These are phyloP conservation scores for Vigna hirtella DNA, from an alignment of 306 rosid genomes.

Conservation along the genomic window DNA sequence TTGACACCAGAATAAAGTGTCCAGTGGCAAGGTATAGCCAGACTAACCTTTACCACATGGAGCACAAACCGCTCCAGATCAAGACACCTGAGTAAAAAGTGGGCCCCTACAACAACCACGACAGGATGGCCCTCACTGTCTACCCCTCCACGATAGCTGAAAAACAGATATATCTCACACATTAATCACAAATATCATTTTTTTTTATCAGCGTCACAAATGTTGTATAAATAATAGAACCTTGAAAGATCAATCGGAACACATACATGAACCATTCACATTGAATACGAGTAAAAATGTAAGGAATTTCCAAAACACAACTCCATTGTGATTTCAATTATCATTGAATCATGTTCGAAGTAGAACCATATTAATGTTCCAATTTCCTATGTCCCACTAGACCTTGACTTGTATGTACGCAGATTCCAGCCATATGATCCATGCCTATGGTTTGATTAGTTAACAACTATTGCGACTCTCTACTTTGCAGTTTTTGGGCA, in stretches of 20 bases:
- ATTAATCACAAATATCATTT: constrained; percentile 28
- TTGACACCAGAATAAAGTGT: neutral
- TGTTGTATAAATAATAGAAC: neutral
- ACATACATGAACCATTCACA: constrained; percentile 13
- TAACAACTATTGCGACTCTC: too few relatives aligned
- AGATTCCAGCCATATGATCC: too few relatives aligned
- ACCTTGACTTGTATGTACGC: too few relatives aligned
- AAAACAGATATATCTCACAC: constrained; percentile 35
- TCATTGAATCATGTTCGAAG: neutral
- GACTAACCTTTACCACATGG: constrained; percentile 81
- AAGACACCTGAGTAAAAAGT: constrained; percentile 92
- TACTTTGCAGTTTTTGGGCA: too few relatives aligned
- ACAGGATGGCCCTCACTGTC: constrained; percentile 96
- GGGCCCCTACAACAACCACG: constrained; percentile 99
- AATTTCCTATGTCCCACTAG: neutral
- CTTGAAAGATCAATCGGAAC: constrained; percentile 19
- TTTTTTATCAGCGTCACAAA: too few relatives aligned
- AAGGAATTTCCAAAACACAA: constrained; percentile 16
- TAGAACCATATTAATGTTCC: neutral
- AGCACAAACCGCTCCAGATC: constrained; percentile 93
- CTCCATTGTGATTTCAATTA: neutral
- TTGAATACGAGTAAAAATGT: constrained; percentile 19
- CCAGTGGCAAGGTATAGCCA: constrained; percentile 32
- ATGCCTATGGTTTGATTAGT: too few relatives aligned
- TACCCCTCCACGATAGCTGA: constrained; percentile 97